These are phyloP conservation scores for Aureobasidium leucospermi DNA, from an alignment of 2,329 filamentous ascomycete genomes.

Conservation along the genomic window DNA sequence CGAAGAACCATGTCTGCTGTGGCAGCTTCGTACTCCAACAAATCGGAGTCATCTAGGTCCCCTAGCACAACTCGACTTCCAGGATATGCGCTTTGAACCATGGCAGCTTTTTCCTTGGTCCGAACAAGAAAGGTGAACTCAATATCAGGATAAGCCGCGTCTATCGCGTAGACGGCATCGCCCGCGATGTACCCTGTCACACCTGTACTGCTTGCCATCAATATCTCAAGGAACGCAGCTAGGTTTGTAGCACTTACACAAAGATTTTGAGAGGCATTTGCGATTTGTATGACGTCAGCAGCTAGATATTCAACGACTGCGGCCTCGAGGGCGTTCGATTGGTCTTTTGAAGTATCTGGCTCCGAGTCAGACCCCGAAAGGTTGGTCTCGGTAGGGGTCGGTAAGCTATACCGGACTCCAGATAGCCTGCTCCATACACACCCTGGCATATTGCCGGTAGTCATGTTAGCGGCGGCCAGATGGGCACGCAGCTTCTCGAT, in stretches of 20 bases:
- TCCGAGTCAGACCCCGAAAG: no score
- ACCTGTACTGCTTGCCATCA: conserved; percentile 17
- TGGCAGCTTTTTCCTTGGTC: background rate
- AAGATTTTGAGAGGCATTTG: background rate
- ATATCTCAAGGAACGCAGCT: background rate
- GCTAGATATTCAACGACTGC: no score
- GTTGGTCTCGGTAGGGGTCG: no score
- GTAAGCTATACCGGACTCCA: no score
- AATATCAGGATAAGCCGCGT: conserved; percentile 37
- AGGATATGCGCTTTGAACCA: background rate
- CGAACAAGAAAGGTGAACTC: conserved; percentile 35
- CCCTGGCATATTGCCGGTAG: no score
- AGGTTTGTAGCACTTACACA: background rate
- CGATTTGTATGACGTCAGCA: no score
- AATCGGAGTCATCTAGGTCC: conserved; percentile 13
- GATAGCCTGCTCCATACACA: no score
- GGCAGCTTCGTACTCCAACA: conserved; percentile 11
- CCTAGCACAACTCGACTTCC: conserved; percentile 11
- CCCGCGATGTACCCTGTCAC: conserved; percentile 30
- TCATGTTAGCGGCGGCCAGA: no score
- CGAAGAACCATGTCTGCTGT: conserved; percentile 14
- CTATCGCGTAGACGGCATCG: conserved; percentile 33
- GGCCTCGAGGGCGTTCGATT: no score
- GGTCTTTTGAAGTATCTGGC: no score
- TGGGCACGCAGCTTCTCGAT: no score